Evolutionary conservation across 495 filamentous ascomycete genomes (phyloP).

Genomic region (Diplogelasinospora grovesii): DNA sequence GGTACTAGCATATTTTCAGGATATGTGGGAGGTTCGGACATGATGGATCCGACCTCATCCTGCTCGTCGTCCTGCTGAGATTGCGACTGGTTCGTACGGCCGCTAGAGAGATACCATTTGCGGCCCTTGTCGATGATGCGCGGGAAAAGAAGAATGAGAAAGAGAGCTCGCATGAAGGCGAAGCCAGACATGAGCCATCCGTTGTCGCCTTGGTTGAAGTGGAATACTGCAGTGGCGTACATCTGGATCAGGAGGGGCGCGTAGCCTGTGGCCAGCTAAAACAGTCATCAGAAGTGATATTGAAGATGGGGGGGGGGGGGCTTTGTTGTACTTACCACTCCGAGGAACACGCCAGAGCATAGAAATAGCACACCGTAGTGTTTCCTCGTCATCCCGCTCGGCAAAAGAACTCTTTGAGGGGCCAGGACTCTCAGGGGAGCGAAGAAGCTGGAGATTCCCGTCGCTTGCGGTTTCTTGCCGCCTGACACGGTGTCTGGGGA

Average conservation of each 20-base stretch:
- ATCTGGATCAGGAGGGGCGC: conserved; percentile 45
- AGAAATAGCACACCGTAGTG: conserved; percentile 48
- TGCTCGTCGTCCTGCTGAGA: not conserved
- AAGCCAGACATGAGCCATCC: conserved; percentile 47
- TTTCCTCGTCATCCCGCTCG: conserved; percentile 31
- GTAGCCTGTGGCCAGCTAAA: conserved; percentile 51
- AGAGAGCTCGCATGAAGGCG: conserved; percentile 46
- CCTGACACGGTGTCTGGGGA: conserved; percentile 25
- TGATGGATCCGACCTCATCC: too few relatives aligned
- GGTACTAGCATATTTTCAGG: conserved; percentile 34
- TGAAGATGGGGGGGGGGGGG: too few relatives aligned
- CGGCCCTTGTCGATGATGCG: conserved; percentile 45
- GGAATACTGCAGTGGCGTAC: conserved; percentile 48
- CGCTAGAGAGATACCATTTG: conserved; percentile 30
- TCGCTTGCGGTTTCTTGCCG: conserved; percentile 22
- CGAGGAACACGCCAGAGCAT: conserved; percentile 48
- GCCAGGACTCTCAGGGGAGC: conserved; percentile 46
- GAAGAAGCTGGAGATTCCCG: conserved; percentile 41
- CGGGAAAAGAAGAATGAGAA: conserved; percentile 49
- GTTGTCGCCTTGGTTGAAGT: conserved; percentile 48
- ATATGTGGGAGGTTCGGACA: too few relatives aligned
- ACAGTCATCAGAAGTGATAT: too few relatives aligned
- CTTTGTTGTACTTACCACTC: conserved; percentile 32
- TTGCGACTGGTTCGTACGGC: not conserved
- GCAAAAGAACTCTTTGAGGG: conserved; percentile 38